Percentiles rank a stretch among this genome's conserved stretches.
Evolutionary conservation across 108 stramenopile species (phyloP).

Genomic region (Cylindrotheca closterium): DNA sequence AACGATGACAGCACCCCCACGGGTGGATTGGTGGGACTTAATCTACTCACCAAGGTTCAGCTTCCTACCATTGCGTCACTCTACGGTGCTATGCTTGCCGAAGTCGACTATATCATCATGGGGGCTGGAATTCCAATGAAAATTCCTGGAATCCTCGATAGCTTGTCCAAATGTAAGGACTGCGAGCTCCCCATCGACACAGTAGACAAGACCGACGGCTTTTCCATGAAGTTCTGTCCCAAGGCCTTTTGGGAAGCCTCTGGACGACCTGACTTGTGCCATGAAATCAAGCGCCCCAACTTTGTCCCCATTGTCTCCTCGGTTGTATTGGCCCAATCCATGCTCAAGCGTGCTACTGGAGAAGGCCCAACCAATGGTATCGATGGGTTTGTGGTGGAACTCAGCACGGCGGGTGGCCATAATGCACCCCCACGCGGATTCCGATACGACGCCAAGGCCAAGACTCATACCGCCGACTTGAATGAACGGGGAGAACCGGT

Average conservation of each 20-base stretch:
- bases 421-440: conserved; percentile 56
- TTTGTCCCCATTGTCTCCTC: conserved; percentile 54
- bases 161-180: conserved; percentile 36
- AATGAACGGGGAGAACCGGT: conserved; percentile 40
- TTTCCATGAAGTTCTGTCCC: conserved; percentile 35
- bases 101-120: conserved; percentile 55
- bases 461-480: conserved; percentile 14
- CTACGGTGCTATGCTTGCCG: conserved; percentile 56
- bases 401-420: conserved; percentile 49
- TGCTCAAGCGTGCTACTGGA: conserved; percentile 48
- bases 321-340: conserved; percentile 44
- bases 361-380: conserved; percentile 44
- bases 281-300: conserved; percentile 28
- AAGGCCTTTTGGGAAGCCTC: conserved; percentile 39
- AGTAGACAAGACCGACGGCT: conserved; percentile 19
- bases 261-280: conserved; percentile 26
- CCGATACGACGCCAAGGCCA: conserved; percentile 23
- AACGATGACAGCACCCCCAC: conserved; percentile 41
- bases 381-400: conserved; percentile 51
- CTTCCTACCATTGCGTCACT: conserved; percentile 42
- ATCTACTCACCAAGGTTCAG: conserved; percentile 48
- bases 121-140: conserved; percentile 50
- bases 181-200: conserved; percentile 15
- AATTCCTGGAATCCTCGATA: conserved; percentile 51
- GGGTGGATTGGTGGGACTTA: conserved; percentile 35